Conservation (phyloP, 2,329 filamentous ascomycete genomes). For the Pseudogymnoascus sp. region DNA sequence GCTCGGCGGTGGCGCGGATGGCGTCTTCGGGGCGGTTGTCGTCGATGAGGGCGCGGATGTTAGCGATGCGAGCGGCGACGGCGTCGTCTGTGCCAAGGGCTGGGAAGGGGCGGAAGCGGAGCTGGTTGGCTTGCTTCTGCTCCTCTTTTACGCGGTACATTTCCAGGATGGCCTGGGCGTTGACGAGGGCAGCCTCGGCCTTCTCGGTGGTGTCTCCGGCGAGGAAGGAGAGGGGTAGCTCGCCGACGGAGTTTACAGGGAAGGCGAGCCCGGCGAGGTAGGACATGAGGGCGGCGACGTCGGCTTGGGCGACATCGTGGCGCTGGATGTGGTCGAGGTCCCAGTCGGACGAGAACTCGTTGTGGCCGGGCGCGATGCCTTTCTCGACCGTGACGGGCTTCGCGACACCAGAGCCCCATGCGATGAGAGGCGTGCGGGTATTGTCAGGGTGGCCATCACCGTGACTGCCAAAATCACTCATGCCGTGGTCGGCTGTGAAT, state of each 20-base stretch:
- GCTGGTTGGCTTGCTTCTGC: slow-evolving; percentile 65
- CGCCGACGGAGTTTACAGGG: slow-evolving; percentile 92
- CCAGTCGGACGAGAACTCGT: slow-evolving; percentile 90
- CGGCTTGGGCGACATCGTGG: slow-evolving; percentile 88
- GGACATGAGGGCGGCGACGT: slow-evolving; percentile 91
- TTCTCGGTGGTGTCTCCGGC: slow-evolving; percentile 67
- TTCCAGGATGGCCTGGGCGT: slow-evolving; percentile 80
- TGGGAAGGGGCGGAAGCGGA: slow-evolving; percentile 71
- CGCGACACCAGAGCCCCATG: slow-evolving; percentile 88
- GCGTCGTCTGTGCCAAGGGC: slow-evolving; percentile 59
- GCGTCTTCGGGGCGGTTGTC: slow-evolving; percentile 63
- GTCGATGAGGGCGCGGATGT: slow-evolving; percentile 62
- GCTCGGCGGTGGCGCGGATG: slow-evolving; percentile 66
- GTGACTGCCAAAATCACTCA: slow-evolving; percentile 99
- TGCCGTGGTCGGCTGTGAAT: slow-evolving; percentile 96
- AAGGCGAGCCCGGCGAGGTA: slow-evolving; percentile 83
- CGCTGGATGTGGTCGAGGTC: slow-evolving; percentile 69
- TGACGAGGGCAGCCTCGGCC: slow-evolving; percentile 74
- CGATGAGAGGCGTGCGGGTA: slow-evolving; percentile 84
- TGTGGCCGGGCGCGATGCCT: slow-evolving; percentile 67
- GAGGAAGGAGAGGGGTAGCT: slow-evolving; percentile 78
- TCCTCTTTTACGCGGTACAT: slow-evolving; percentile 95
- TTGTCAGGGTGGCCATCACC: slow-evolving; percentile 97
- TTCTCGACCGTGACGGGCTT: slow-evolving; percentile 54
- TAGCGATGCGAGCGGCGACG: slow-evolving; percentile 57